Conservation (phyloP, 495 filamentous ascomycete species). For the Terfezia claveryi region DNA sequence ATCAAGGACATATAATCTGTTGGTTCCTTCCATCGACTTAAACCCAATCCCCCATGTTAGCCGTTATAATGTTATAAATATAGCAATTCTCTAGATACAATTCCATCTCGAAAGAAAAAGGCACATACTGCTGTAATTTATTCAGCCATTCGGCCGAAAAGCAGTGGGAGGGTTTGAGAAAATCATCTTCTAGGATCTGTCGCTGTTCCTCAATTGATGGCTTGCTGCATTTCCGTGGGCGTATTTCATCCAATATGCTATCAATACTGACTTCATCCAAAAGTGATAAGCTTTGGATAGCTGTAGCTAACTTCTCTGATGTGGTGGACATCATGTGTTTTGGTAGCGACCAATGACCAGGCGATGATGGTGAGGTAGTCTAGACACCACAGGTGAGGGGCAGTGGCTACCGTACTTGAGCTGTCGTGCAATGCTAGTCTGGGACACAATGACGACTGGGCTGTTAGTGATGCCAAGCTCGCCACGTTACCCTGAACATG, state of each 20-base stretch:
- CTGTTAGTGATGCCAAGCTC: too few species aligned
- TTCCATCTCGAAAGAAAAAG: neutral
- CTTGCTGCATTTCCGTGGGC: slow-evolving; percentile 36
- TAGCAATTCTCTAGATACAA: neutral
- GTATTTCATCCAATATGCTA: neutral
- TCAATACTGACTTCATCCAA: too few species aligned
- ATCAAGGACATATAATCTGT: slow-evolving; percentile 60
- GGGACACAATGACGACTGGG: too few species aligned
- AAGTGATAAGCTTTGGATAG: too few species aligned
- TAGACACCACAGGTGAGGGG: too few species aligned
- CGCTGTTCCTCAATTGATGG: slow-evolving; percentile 37
- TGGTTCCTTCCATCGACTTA: slow-evolving; percentile 58
- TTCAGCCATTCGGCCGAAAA: slow-evolving; percentile 76
- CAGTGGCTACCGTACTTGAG: too few species aligned
- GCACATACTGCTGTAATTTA: slow-evolving; percentile 48
- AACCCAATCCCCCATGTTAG: slow-evolving; percentile 6
- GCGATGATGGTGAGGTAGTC: too few species aligned
- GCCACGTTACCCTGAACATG: too few species aligned
- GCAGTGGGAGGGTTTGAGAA: slow-evolving; percentile 48
- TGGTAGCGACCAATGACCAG: too few species aligned
- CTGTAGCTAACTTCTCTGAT: too few species aligned
- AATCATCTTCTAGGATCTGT: slow-evolving; percentile 49
- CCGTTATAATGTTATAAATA: neutral
- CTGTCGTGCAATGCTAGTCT: too few species aligned
- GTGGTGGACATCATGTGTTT: too few species aligned